Conservation (phyloP, 768 basidiomycete species). For the Collybiopsis confluens region DNA sequence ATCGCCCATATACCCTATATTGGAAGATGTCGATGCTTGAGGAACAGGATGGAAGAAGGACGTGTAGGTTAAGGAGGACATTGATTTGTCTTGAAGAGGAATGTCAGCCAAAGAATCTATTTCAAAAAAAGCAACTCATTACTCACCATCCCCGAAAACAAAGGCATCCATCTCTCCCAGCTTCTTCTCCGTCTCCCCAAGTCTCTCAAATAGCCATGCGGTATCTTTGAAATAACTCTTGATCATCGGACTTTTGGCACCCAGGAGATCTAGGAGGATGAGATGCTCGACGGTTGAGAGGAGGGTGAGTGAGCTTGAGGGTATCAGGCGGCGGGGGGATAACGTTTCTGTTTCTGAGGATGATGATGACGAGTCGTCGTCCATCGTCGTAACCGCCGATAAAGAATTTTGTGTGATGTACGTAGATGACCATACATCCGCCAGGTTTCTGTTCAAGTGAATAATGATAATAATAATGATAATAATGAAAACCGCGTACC, state of each 20-base stretch:
- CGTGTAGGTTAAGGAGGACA: conserved; percentile 26
- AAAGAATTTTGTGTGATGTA: conserved; percentile 52
- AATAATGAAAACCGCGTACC: conserved; percentile 39
- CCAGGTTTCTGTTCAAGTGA: conserved; percentile 65
- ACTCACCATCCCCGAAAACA: conserved; percentile 35
- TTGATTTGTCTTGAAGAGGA: background rate
- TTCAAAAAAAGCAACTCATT: background rate
- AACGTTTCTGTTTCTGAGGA: background rate
- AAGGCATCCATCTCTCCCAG: conserved; percentile 66
- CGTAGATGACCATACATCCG: conserved; percentile 74
- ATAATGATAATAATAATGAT: background rate
- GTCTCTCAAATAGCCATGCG: conserved; percentile 86
- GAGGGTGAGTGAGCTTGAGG: conserved; percentile 45
- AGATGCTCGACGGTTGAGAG: conserved; percentile 84
- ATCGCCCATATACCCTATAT: conserved; percentile 71
- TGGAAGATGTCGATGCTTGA: conserved; percentile 19
- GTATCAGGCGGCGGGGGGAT: conserved; percentile 29
- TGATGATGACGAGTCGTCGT: conserved; percentile 19
- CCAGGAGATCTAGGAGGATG: conserved; percentile 89
- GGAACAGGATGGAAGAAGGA: conserved; percentile 59
- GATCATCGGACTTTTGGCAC: conserved; percentile 68
- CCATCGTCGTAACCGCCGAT: background rate
- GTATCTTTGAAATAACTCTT: conserved; percentile 84
- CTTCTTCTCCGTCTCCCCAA: conserved; percentile 68
- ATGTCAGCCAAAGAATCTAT: background rate